Conservation (phyloP, 306 rosid genomes). For the Prunus armeniaca region DNA sequence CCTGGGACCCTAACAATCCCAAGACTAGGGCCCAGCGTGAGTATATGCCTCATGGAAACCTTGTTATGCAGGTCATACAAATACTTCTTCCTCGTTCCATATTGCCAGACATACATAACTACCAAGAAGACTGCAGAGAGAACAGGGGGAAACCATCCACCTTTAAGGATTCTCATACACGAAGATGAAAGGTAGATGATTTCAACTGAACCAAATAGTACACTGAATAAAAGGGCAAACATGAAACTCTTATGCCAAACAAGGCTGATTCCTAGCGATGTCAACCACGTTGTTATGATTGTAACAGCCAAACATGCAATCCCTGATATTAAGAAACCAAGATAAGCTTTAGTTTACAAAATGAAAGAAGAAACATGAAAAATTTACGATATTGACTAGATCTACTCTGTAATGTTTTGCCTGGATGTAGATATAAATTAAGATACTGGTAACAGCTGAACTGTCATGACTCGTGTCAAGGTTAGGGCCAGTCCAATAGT, state of each 20-base stretch:
- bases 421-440: neutral
- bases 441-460: neutral
- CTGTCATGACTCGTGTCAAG: neutral
- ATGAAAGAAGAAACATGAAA: neutral
- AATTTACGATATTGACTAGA: too few species aligned
- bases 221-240: conserved; percentile 48
- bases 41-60: conserved; percentile 77
- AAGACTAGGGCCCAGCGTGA: conserved; percentile 83
- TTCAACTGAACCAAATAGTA: conserved; percentile 66
- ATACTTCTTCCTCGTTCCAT: conserved; percentile 77
- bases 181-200: conserved; percentile 65
- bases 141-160: conserved; percentile 80
- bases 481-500: too few species aligned
- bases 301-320: conserved; percentile 53
- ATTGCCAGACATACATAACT: conserved; percentile 85
- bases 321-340: conserved; percentile 50
- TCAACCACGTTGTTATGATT: conserved; percentile 64
- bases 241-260: conserved; percentile 66
- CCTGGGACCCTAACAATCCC: conserved; percentile 96
- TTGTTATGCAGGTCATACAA: conserved; percentile 77
- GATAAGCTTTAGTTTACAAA: conserved; percentile 18
- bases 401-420: neutral
- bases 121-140: conserved; percentile 54
- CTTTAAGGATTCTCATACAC: conserved; percentile 59
- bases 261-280: conserved; percentile 66